Conservation (phyloP, 257 asterid genomes). For the Solanum rostratum region DNA sequence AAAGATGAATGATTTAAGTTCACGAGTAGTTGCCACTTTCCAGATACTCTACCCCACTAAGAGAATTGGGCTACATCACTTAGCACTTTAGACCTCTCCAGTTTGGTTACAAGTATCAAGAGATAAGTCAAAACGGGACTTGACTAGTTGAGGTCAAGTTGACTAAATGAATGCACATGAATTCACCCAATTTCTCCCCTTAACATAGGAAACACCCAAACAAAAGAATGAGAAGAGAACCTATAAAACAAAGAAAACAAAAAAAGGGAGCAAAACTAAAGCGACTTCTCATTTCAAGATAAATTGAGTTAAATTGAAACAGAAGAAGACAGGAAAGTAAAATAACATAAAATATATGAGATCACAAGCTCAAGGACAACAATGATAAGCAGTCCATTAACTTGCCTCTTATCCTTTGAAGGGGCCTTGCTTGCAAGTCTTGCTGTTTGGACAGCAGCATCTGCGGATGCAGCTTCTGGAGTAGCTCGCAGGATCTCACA, state of each 20-base stretch:
- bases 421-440: constrained; percentile 86
- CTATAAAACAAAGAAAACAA: neutral
- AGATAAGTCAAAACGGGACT: neutral
- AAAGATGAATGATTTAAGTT: neutral
- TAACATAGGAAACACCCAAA: neutral
- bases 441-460: constrained; percentile 96
- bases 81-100: neutral
- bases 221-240: neutral
- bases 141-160: neutral
- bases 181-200: neutral
- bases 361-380: constrained; percentile 1
- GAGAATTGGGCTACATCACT: neutral
- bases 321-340: neutral
- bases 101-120: neutral
- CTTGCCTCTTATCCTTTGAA: constrained; percentile 90
- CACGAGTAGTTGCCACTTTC: neutral
- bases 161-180: neutral
- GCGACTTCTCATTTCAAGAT: neutral
- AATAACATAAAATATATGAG: neutral
- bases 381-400: constrained; percentile 9
- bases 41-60: neutral
- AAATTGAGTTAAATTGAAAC: neutral
- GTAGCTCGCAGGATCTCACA: constrained; percentile 99
- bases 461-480: constrained; percentile 99
- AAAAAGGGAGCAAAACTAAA: neutral